Base-by-base conservation (phyloP, 192 early-diverging fungal species). In the Chytriomyces hyalinus region DNA sequence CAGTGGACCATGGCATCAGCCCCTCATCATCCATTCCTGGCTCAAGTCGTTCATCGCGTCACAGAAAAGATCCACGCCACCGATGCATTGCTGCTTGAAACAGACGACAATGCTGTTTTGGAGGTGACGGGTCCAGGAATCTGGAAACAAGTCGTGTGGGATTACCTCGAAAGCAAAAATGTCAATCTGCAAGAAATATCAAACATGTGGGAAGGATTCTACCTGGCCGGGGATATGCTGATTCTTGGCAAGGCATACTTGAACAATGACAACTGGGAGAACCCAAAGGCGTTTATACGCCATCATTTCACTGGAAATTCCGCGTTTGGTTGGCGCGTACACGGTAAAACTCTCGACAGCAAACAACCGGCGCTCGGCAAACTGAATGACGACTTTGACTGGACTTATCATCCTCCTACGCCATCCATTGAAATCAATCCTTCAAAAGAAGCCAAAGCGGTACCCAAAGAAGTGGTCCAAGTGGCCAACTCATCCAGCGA, bases 1-100 rank as follows among this genome's bases (percentile, higher is more conserved):
- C 73, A 80, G 50, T 82, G 81, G 81, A 77, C 81, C 3, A 63
- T 82, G 26, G 78, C 78, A 6, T 13, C 70, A 13, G 68, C 65
- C 3, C 78, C 81, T 15, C 67, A 69, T 46, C 81, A 82, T 66
- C 81, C 81, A 9, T 53, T 80, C 15, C 22, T 80, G 47, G 59
- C 66, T 15, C 28, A 59, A 61, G 49, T 77, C 47, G 59, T 80
- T 17, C 44, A 64, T 7, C 49, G 73, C 17, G 50, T 76, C 2
- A 63, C 75, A 22, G 65, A 76, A 50, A 60, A 75, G 22, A 75
- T 75, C 36, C 73, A 75, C 61, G 61, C 57, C 2, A 66, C 73
- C 9, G 44, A 63, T 45, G 44, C 15, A 8, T n/a, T 62, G 46
- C 47, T 24, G 11, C 61, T 73, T 6, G 36, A 9, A 8, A 36